Conservation (phyloP, 2,329 filamentous ascomycete species). For the Botrytis fragariae region DNA sequence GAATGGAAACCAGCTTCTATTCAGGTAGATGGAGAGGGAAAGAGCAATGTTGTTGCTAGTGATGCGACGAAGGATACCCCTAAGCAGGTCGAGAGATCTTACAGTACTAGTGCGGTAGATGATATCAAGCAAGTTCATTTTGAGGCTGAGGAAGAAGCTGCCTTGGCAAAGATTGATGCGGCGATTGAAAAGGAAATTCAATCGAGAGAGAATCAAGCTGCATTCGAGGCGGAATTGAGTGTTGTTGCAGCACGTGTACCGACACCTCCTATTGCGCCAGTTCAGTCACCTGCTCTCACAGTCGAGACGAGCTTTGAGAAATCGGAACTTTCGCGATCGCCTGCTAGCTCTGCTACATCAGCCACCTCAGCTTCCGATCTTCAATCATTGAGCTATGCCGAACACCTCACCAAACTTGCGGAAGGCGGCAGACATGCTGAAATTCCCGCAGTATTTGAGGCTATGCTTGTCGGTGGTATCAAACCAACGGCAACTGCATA, state of each 20-base stretch:
- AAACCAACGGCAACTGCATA: constrained; percentile 83
- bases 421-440: constrained; percentile 74
- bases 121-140: constrained; percentile 37
- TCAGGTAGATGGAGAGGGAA: constrained; percentile 31
- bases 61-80: constrained; percentile 20
- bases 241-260: constrained; percentile 36
- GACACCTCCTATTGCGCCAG: constrained; percentile 31
- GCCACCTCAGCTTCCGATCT: constrained; percentile 50
- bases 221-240: constrained; percentile 37
- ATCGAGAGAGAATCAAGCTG: constrained; percentile 46
- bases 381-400: constrained; percentile 69
- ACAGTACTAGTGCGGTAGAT: constrained; percentile 35
- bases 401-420: constrained; percentile 73
- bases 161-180: constrained; percentile 79
- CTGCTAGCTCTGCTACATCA: constrained; percentile 57
- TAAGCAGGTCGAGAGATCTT: constrained; percentile 32
- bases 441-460: constrained; percentile 87
- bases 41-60: constrained; percentile 24
- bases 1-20: constrained; percentile 71
- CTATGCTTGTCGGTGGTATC: constrained; percentile 79
- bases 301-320: constrained; percentile 42
- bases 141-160: constrained; percentile 52
- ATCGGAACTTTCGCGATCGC: constrained; percentile 41
- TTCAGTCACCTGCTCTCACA: constrained; percentile 34
- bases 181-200: constrained; percentile 75